A percentile compares a stretch with the other conserved stretches of the same genome.
These are phyloP conservation scores for Tilletiaria anomala DNA, from an alignment of 1,284 basidiomycete species.

Conservation along the genomic window DNA sequence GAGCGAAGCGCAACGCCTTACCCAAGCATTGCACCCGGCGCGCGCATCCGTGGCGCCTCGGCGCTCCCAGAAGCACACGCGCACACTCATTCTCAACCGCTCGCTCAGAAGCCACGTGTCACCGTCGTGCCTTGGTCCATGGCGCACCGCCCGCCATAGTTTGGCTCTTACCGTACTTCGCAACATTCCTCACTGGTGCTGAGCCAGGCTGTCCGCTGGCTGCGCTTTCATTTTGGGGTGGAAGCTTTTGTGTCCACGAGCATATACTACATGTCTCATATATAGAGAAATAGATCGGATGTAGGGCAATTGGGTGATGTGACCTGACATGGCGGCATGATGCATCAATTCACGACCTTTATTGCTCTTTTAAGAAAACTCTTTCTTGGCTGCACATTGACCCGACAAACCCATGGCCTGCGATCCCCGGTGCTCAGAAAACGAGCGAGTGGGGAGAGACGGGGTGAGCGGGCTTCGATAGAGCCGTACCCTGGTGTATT, in stretches of 20 bases:
- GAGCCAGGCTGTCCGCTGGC: not conserved
- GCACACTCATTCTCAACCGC: too few species aligned
- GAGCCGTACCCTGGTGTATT: too few species aligned
- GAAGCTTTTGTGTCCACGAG: too few species aligned
- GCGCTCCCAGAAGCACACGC: too few species aligned
- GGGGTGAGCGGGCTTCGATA: not conserved
- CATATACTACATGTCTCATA: too few species aligned
- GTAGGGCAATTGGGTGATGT: not conserved
- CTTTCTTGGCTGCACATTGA: not conserved
- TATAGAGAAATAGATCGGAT: not conserved
- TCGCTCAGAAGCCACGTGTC: not conserved
- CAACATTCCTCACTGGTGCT: not conserved
- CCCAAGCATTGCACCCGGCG: not conserved
- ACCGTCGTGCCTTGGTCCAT: not conserved
- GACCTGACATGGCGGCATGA: not conserved
- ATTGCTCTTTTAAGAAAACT: not conserved
- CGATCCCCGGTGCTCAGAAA: not conserved
- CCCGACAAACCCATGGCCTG: not conserved
- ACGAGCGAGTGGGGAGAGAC: not conserved
- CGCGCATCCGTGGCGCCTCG: too few species aligned
- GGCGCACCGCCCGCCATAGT: not conserved
- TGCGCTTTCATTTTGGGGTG: not conserved
- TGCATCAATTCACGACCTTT: not conserved
- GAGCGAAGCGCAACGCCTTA: not conserved
- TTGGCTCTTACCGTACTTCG: not conserved